phyloP scores from a whole-genome alignment of 179 eudicot genomes.

The Corrigiola litoralis region DNA sequence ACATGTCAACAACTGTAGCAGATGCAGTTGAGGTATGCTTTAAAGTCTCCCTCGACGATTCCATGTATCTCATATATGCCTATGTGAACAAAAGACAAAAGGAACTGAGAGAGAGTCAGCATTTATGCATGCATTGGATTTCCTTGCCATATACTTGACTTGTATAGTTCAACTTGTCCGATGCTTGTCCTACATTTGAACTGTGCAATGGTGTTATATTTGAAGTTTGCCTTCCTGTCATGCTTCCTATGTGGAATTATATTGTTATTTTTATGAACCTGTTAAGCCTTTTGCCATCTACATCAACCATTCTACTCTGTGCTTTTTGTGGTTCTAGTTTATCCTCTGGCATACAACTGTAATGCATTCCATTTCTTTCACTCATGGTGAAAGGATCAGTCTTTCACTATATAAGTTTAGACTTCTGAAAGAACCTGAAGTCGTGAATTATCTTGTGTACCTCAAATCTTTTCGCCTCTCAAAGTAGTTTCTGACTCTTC shows the following conservation, averaged over 20 bases:
- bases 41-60: not conserved
- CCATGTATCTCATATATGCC: not conserved
- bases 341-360: not conserved
- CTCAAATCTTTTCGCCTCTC: too few species aligned
- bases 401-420: too few species aligned
- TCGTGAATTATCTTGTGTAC: not conserved
- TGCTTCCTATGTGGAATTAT: too few species aligned
- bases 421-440: not conserved
- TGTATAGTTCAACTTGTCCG: not conserved
- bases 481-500: too few species aligned
- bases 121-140: not conserved
- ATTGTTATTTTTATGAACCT: too few species aligned
- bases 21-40: conserved; percentile 90
- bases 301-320: not conserved
- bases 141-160: not conserved
- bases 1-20: conserved; percentile 94
- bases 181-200: too few species aligned
- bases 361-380: not conserved
- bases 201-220: too few species aligned
- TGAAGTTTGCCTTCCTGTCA: too few species aligned
- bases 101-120: not conserved
- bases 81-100: not conserved
- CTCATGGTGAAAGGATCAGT: not conserved
- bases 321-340: not conserved
- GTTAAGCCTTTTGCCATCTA: not conserved